Evolutionary conservation across 345 rosid genomes (phyloP).

Genomic region (Salix suchowensis): DNA sequence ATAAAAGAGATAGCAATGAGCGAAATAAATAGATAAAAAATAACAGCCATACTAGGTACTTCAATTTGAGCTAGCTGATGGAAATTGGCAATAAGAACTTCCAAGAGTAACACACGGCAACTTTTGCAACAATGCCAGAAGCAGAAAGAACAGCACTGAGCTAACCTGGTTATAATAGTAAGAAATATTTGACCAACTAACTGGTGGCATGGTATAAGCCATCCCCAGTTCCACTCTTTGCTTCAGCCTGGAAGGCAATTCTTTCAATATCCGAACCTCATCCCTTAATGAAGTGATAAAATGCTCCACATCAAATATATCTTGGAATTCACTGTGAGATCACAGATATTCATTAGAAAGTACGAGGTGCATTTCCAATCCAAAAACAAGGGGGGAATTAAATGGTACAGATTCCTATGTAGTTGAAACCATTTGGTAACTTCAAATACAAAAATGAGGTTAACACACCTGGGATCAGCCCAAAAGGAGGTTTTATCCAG

Average conservation of each 20-base stretch:
- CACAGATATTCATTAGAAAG: neutral
- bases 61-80: neutral
- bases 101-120: neutral
- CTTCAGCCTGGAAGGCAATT: slow-evolving; percentile 76
- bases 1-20: neutral
- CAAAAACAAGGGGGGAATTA: neutral
- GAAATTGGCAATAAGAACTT: neutral
- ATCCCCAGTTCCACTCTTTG: slow-evolving; percentile 52
- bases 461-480: slow-evolving; percentile 78
- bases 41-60: neutral
- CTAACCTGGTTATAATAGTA: slow-evolving; percentile 66
- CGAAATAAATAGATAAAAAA: neutral
- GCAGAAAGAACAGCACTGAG: neutral
- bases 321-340: slow-evolving; percentile 67
- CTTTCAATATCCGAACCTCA: slow-evolving; percentile 77
- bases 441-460: neutral
- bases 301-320: slow-evolving; percentile 82
- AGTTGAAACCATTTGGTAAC: neutral
- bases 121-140: neutral
- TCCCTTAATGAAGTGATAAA: slow-evolving; percentile 74
- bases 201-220: slow-evolving; percentile 68
- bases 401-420: neutral
- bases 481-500: slow-evolving; percentile 81
- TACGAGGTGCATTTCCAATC: neutral
- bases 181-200: slow-evolving; percentile 87